phyloP scores from a whole-genome alignment of 2,329 filamentous ascomycete species.

The Tympanopsis confertula region DNA sequence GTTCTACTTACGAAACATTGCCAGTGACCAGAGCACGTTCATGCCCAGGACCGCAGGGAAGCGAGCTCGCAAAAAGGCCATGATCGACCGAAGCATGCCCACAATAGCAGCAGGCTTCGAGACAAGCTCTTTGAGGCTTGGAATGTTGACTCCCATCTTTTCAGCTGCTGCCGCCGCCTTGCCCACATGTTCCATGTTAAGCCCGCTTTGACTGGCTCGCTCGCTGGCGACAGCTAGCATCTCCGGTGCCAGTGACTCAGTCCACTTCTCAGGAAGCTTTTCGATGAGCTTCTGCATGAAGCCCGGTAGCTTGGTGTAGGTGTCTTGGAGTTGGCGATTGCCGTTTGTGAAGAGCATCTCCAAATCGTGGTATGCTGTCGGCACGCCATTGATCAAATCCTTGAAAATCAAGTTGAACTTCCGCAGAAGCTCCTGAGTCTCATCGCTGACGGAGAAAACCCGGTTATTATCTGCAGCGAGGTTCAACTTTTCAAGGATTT shows the following conservation, averaged over 20 bases:
- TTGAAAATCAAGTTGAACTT: conserved; percentile 54
- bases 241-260: conserved; percentile 43
- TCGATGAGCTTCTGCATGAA: conserved; percentile 53
- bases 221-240: conserved; percentile 44
- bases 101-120: conserved; percentile 49
- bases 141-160: conserved; percentile 39
- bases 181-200: conserved; percentile 29
- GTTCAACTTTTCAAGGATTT: conserved; percentile 48
- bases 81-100: conserved; percentile 46
- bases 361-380: conserved; percentile 53
- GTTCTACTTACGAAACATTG: conserved; percentile 43
- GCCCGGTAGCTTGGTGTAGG: conserved; percentile 44
- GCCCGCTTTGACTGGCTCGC: conserved; percentile 29
- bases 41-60: conserved; percentile 52
- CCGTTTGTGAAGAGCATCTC: conserved; percentile 51
- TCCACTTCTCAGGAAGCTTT: conserved; percentile 46
- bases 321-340: conserved; percentile 47
- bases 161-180: conserved; percentile 29
- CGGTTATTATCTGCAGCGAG: conserved; percentile 52
- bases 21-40: conserved; percentile 53
- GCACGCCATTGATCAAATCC: conserved; percentile 51
- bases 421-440: conserved; percentile 48
- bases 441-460: conserved; percentile 49
- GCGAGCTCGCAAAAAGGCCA: conserved; percentile 47
- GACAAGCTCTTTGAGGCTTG: conserved; percentile 46